A percentile compares a stretch with the other conserved stretches of the same genome.
phyloP scores from a whole-genome alignment of 257 asterid species.

The Leonotis leonurus region DNA sequence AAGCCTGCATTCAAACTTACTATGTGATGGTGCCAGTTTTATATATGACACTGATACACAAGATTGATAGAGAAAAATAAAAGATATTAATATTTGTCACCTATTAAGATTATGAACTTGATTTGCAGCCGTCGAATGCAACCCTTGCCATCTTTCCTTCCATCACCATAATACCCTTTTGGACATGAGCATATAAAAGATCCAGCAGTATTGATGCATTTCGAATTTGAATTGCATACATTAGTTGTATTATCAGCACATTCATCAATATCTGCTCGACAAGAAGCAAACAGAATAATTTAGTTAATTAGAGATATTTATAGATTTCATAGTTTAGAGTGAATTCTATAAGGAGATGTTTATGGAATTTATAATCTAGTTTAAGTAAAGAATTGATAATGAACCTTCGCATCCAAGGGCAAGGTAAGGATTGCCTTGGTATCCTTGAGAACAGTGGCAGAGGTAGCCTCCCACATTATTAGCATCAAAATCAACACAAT shows the following conservation, averaged over 20 bases:
- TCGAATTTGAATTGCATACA: not conserved
- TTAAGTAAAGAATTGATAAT: no score
- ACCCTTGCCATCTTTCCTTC: not conserved
- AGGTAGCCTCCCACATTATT: not conserved
- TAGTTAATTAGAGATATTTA: no score
- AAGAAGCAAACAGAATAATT: no score
- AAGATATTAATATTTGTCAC: not conserved
- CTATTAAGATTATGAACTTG: not conserved
- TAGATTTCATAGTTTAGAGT: no score
- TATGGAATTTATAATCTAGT: no score
- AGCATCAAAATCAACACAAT: constrained; percentile 2
- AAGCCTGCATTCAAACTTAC: not conserved
- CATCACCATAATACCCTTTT: not conserved
- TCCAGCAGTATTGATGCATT: not conserved
- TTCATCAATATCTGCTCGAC: constrained; percentile 2
- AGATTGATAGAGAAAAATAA: no score
- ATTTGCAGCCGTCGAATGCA: not conserved
- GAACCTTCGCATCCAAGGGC: constrained; percentile 10
- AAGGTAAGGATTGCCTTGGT: constrained; percentile 18
- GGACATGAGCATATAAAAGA: not conserved
- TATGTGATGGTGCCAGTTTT: no score
- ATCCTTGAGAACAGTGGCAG: constrained; percentile 9
- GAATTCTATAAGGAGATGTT: no score
- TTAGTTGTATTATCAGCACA: not conserved
- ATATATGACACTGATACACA: no score